Evolutionary conservation across 177 flowering plant species (phyloP).

Genomic region (Vitis hybrid): DNA sequence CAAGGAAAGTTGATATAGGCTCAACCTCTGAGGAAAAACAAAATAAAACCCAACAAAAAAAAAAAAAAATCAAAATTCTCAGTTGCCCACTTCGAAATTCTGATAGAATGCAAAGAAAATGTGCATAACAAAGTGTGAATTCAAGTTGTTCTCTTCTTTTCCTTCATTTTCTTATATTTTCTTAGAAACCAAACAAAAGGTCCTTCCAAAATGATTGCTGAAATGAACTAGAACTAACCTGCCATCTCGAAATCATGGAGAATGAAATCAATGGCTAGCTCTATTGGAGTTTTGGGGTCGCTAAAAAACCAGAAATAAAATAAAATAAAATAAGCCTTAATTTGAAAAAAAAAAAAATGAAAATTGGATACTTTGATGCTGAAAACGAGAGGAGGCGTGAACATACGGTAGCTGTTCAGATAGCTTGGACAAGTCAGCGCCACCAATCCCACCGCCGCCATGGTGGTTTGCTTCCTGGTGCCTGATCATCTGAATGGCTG

Average conservation of each 20-base stretch:
- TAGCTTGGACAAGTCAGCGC: slow-evolving; percentile 1
- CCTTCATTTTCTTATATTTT: not conserved
- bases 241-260: slow-evolving; percentile 61
- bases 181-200: slow-evolving; percentile 13
- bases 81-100: not conserved
- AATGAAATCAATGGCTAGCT: slow-evolving; percentile 91
- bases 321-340: not conserved
- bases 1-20: slow-evolving; percentile 83
- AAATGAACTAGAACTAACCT: slow-evolving; percentile 22
- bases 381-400: not conserved
- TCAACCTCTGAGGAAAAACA: slow-evolving; percentile 64
- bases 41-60: not conserved
- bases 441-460: slow-evolving; percentile 2
- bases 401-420: slow-evolving; percentile 44
- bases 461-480: slow-evolving; percentile 29
- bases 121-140: not conserved
- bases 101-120: not conserved
- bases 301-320: slow-evolving; percentile 29
- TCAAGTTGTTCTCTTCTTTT: not conserved
- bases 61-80: not conserved
- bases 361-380: not conserved
- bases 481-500: slow-evolving; percentile 63
- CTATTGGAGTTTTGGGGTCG: slow-evolving; percentile 75
- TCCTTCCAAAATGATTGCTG: no score
- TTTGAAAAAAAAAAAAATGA: slow-evolving; percentile 2